phyloP scores from a whole-genome alignment of 2,329 filamentous ascomycete species.

The Alternaria sp. region DNA sequence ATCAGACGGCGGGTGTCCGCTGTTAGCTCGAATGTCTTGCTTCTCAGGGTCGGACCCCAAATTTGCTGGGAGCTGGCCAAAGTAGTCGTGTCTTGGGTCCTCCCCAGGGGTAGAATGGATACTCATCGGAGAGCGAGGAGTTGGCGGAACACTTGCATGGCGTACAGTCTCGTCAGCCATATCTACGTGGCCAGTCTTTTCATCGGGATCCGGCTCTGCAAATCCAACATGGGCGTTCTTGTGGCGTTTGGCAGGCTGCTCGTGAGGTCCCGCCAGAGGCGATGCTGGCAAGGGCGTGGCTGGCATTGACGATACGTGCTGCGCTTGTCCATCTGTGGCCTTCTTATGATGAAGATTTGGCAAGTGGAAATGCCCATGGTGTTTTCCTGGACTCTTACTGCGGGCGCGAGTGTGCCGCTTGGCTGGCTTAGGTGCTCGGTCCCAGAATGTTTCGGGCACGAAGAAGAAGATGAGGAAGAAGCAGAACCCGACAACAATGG shows the following conservation, averaged over 20 bases:
- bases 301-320: neutral
- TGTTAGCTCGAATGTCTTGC: slow-evolving; percentile 19
- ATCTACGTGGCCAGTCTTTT: slow-evolving; percentile 23
- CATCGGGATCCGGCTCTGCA: slow-evolving; percentile 40
- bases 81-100: slow-evolving; percentile 18
- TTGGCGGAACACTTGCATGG: slow-evolving; percentile 10
- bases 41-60: slow-evolving; percentile 25
- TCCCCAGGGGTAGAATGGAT: slow-evolving; percentile 55
- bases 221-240: slow-evolving; percentile 59
- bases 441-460: slow-evolving; percentile 96
- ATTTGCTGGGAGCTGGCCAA: slow-evolving; percentile 10
- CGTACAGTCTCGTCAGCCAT: slow-evolving; percentile 52
- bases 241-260: slow-evolving; percentile 13
- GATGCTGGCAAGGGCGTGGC: slow-evolving; percentile 9
- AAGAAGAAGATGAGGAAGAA: slow-evolving; percentile 81
- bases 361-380: slow-evolving; percentile 32
- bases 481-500: slow-evolving; percentile 77
- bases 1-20: slow-evolving; percentile 12
- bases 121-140: slow-evolving; percentile 23
- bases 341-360: slow-evolving; percentile 30
- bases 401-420: slow-evolving; percentile 46
- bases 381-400: slow-evolving; percentile 38
- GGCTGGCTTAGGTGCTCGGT: slow-evolving; percentile 70
- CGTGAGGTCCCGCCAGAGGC: slow-evolving; percentile 1
- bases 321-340: slow-evolving; percentile 11